Evolutionary conservation across 2,329 filamentous ascomycete genomes (phyloP), one percentile per base, ranked within the genome.

Genomic region (Clarireedia homoeocarpa): DNA sequence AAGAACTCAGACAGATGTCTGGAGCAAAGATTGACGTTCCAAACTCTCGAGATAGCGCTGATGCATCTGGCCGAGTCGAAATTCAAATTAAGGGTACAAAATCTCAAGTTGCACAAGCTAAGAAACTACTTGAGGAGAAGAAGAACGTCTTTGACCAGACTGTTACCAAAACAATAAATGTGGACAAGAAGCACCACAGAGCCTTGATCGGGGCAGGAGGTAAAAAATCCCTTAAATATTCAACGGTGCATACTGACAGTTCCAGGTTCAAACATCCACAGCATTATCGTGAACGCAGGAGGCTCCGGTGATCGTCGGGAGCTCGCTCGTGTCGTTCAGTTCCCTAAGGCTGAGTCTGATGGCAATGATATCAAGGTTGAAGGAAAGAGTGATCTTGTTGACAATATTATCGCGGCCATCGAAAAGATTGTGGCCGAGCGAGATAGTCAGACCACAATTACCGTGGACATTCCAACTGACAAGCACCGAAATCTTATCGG

Each of bases 121-220:
- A 94, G 81, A 94, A 94, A 75, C 75, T 94, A 50, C 79, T 99
- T 24, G 84, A 92, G 71, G 88, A 94, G 73, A 91, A 91, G 74
- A 86, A 88, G 54, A 86, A 85, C 59, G 79, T 91, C 20, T 96
- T 96, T 64, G 91, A 97, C 66, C 85, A 94, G 62, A 96, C 89
- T n/a, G 79, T 96, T 51, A 83, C 85, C 15, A 85, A 86, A 74
- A 90, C 84, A 12, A 77, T 99, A 49, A 88, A 95, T 36, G 84
- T 99, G n/a, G 91, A 97, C 64, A 89, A 90, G 76, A 96, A 95
- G 76, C 84, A 94, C 72, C 94, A 99, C 75, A 85, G 87, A 73
- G 82, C 86, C 53, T 78, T 99, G 61, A 99, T 99, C 71, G 94
- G 94, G 60, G 77, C 85, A 62, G 88, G 88, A 69, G 94, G 91